phyloP scores from a whole-genome alignment of 495 filamentous ascomycete species.

The Aspergillus sclerotiicarbonarius region DNA sequence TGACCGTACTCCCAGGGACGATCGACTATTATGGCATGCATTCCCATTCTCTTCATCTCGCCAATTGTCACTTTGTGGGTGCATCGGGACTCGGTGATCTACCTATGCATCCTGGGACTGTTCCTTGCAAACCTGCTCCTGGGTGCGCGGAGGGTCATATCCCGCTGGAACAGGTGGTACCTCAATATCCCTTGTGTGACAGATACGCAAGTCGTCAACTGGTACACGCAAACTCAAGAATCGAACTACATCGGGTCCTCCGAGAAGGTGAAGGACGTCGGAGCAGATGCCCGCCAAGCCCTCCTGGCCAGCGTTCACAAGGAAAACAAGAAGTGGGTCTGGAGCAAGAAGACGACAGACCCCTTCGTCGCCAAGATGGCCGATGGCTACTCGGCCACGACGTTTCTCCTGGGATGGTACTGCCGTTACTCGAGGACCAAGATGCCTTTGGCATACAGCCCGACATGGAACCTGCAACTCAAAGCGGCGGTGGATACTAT shows the following conservation, averaged over 20 bases:
- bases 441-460: conserved; percentile 16
- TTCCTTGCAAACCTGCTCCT: conserved; percentile 12
- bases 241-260: not conserved
- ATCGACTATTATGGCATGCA: conserved; percentile 16
- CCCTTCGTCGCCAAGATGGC: conserved; percentile 14
- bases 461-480: conserved; percentile 20
- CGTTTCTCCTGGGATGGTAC: conserved; percentile 20
- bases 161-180: conserved; percentile 20
- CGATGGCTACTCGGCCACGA: conserved; percentile 13
- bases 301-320: conserved; percentile 8
- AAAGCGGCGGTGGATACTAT: conserved; percentile 19
- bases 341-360: conserved; percentile 9
- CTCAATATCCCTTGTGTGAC: conserved; percentile 14
- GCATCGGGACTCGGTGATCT: conserved; percentile 18
- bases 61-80: conserved; percentile 19
- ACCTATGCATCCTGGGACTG: conserved; percentile 12
- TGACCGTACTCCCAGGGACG: conserved; percentile 10
- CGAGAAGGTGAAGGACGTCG: conserved; percentile 13
- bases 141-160: conserved; percentile 14
- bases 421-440: conserved; percentile 17
- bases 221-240: conserved; percentile 10
- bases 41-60: conserved; percentile 17
- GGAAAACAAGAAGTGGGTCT: conserved; percentile 11
- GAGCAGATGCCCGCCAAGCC: conserved; percentile 13
- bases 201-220: conserved; percentile 17